Conservation (phyloP, 2,329 filamentous ascomycete species). For the Teratosphaeria destructans region DNA sequence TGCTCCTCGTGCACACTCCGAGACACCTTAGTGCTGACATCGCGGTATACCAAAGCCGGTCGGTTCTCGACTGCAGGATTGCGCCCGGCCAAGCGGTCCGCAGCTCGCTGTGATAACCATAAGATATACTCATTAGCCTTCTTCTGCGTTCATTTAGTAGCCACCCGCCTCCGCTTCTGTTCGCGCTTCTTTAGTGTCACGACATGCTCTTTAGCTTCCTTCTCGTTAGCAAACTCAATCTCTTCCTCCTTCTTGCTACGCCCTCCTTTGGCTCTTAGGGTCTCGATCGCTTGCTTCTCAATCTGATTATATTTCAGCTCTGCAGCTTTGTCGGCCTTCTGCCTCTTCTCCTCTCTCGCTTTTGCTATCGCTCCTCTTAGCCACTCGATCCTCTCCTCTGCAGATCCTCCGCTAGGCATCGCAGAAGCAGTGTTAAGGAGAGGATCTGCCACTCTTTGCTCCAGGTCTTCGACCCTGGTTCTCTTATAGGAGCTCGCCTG, state of each 20-base stretch:
- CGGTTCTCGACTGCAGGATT: background rate
- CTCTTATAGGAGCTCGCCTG: too few relatives aligned
- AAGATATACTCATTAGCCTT: background rate
- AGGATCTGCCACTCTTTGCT: background rate
- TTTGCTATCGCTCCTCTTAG: background rate
- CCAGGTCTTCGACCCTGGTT: background rate
- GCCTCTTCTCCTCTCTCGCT: background rate
- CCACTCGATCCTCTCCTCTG: background rate
- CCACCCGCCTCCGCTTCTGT: background rate
- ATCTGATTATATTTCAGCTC: background rate
- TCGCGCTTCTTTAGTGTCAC: background rate
- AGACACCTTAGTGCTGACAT: background rate
- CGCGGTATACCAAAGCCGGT: background rate
- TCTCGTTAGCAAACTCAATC: background rate
- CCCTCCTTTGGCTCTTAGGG: background rate
- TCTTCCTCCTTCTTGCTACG: background rate
- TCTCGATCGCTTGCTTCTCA: background rate
- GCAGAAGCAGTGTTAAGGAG: background rate
- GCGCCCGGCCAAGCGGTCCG: background rate
- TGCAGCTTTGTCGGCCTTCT: background rate
- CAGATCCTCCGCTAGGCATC: background rate
- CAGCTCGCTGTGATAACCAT: background rate
- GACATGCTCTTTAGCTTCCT: background rate
- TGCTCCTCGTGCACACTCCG: background rate
- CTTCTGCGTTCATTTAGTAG: background rate